phyloP scores from a whole-genome alignment of 225 moss, liverwort and hornwort genomes.

The Anthoceros angustus region DNA sequence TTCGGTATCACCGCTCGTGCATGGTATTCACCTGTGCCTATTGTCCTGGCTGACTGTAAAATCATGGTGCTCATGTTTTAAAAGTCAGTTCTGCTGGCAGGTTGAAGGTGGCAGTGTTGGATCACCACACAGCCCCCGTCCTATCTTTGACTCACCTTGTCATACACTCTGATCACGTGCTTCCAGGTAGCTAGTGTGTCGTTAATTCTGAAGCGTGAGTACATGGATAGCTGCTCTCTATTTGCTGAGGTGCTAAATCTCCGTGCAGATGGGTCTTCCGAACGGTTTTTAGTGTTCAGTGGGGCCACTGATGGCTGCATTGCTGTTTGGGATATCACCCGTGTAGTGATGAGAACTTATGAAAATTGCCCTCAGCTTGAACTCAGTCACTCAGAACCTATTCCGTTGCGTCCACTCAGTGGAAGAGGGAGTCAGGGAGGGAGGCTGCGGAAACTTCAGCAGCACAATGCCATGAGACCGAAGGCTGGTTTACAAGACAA shows the following conservation, averaged over 20 bases:
- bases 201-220: neutral
- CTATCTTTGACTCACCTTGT: conserved; percentile 55
- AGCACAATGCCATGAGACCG: conserved; percentile 8
- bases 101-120: conserved; percentile 59
- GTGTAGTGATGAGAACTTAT: conserved; percentile 27
- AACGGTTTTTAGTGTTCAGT: conserved; percentile 48
- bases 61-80: neutral
- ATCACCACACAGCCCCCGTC: conserved; percentile 56
- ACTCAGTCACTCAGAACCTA: conserved; percentile 6
- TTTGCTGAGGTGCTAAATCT: neutral
- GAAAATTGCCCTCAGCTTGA: conserved; percentile 10
- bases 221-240: neutral
- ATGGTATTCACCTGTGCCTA: conserved; percentile 34
- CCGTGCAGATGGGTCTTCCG: conserved; percentile 20
- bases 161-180: conserved; percentile 18
- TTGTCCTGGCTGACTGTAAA: conserved; percentile 5
- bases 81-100: conserved; percentile 21
- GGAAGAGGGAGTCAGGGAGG: conserved; percentile 96
- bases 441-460: conserved; percentile 42
- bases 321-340: conserved; percentile 70
- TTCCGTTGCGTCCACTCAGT: conserved; percentile 52
- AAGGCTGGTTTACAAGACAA: neutral
- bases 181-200: conserved; percentile 13
- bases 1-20: conserved; percentile 38
- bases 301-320: conserved; percentile 79